Conservation (phyloP, 371 early-diverging fungal species). For the Phascolomyces articulosus region DNA sequence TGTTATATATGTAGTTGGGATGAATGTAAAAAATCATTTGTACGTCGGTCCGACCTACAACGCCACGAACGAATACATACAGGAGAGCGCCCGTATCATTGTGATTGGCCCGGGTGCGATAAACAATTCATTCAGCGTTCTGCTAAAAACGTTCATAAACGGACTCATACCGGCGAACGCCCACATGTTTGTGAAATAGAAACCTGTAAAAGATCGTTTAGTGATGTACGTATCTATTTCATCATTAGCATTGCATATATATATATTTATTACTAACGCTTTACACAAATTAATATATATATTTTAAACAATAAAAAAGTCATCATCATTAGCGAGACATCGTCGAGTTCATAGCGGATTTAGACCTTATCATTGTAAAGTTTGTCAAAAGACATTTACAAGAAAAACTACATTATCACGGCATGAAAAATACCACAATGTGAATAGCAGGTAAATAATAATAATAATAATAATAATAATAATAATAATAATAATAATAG, state of each 20-base stretch:
- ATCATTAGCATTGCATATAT: too few species aligned
- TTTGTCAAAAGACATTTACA: conserved; percentile 29
- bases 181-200: conserved; percentile 63
- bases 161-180: conserved; percentile 72
- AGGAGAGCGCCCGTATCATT: conserved; percentile 8
- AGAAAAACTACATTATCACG: conserved; percentile 20
- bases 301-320: too few species aligned
- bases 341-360: conserved; percentile 38
- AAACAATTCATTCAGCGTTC: conserved; percentile 72
- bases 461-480: background rate
- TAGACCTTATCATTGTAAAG: conserved; percentile 36
- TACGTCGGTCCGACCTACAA: conserved; percentile 78
- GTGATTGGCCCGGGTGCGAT: conserved; percentile 47
- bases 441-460: background rate
- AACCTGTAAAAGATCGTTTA: conserved; percentile 49
- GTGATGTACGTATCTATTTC: conserved; percentile 35
- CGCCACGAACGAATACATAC: conserved; percentile 65
- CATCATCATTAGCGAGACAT: conserved; percentile 37
- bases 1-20: conserved; percentile 64
- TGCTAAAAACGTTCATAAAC: conserved; percentile 66
- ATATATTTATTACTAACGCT: background rate
- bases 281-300: background rate
- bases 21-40: conserved; percentile 69
- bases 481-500: background rate
- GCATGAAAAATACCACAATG: conserved; percentile 14